Base-by-base conservation (phyloP, 73 alveolate genomes). In the Loxodes magnus region DNA sequence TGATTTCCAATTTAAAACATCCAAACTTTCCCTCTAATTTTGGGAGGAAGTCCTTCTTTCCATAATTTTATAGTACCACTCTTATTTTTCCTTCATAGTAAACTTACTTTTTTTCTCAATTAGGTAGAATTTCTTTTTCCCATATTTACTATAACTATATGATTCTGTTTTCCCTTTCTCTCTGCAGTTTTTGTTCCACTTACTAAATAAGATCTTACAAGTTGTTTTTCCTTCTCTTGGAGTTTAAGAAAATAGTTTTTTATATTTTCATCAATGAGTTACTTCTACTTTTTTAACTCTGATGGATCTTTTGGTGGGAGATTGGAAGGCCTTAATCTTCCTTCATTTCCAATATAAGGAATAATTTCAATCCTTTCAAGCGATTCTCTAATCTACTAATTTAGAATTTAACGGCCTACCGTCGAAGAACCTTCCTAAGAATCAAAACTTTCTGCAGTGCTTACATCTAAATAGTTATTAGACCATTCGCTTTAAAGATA, bases 81-180 rank as follows among this genome's bases (percentile, higher is more conserved):
- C 33, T 52, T 52, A 26, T 59, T 56, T 59, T 67, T 64, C 64
- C 65, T n/a, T n/a, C n/a, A n/a, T n/a, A n/a, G n/a, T n/a, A n/a
- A n/a, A n/a, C n/a, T n/a, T n/a, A n/a, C n/a, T n/a, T 67, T 51
- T 37, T 74, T 14, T 80, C 71, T 89, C 96, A 84, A 55, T 77
- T 57, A n/a, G 84, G 84, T 4, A 70, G 21, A 4, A 70, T 33
- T 25, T 70, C 84, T 19, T 63, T 70, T 25, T 51, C 77, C 76
- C 84, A 70, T 4, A 41, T 63, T 5, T 27, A 24, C 51, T 44
- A 43, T 33, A 56, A 29, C 27, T 74, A 67, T 6, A 27, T 27
- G 35, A 67, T 20, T 46, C 74, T 59, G 16, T 51, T 43, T 60
- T 76, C 90, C 27, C 56, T 65, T 51, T 43, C 36, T 46, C 51